Conservation (phyloP, 208 protist species). For the Strigomonas culicis region DNA sequence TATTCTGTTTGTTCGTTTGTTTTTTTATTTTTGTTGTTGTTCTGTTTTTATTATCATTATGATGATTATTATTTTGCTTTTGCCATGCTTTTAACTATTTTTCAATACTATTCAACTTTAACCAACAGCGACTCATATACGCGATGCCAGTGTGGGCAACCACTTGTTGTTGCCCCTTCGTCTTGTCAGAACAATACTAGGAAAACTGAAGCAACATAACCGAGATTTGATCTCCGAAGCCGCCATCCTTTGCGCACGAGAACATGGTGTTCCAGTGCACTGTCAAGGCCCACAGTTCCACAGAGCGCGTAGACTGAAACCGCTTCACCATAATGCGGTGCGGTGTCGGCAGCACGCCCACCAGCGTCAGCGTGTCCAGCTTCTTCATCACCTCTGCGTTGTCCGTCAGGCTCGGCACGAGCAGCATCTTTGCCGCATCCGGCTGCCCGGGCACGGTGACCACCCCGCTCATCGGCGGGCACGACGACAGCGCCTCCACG, state of each 20-base stretch:
- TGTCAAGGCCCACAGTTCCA: slow-evolving; percentile 70
- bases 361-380: slow-evolving; percentile 57
- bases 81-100: neutral
- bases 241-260: slow-evolving; percentile 29
- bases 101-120: no score
- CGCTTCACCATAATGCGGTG: slow-evolving; percentile 70
- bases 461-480: no score
- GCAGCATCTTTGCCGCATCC: neutral
- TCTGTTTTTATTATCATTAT: slow-evolving; percentile 13
- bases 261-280: slow-evolving; percentile 83
- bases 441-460: slow-evolving; percentile 5
- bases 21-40: slow-evolving; percentile 11
- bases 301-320: slow-evolving; percentile 52
- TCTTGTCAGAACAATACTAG: slow-evolving; percentile 1
- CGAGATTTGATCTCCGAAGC: slow-evolving; percentile 55
- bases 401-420: slow-evolving; percentile 20
- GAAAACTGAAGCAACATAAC: slow-evolving; percentile 62
- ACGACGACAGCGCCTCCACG: no score
- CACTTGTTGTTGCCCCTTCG: no score
- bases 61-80: neutral
- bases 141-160: no score
- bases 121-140: no score
- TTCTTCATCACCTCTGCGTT: slow-evolving; percentile 32
- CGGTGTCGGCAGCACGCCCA: slow-evolving; percentile 77
- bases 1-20: neutral